A percentile compares a stretch with the other conserved stretches of the same genome.
phyloP scores from a whole-genome alignment of 257 asterid species.

The Salvia rosmarinus region DNA sequence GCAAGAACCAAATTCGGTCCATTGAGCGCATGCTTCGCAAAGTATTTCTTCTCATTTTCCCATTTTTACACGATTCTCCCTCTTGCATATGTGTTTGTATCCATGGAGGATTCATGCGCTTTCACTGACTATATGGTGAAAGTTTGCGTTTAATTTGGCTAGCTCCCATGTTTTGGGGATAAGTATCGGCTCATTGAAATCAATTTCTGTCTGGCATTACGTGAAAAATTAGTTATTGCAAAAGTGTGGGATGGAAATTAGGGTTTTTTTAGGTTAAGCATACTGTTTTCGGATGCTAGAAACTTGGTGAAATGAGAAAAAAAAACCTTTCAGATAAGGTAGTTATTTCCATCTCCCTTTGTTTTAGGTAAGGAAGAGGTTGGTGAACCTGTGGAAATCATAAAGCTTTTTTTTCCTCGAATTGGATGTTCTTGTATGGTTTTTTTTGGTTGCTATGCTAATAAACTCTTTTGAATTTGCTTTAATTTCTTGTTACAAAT shows the following conservation, averaged over 20 bases:
- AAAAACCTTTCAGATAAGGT: neutral
- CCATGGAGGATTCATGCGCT: neutral
- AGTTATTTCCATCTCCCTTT: neutral
- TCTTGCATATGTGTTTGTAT: neutral
- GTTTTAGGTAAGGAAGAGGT: neutral
- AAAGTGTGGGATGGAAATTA: neutral
- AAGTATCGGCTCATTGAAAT: slow-evolving; percentile 2
- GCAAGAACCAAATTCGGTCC: slow-evolving; percentile 90
- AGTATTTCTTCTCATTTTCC: slow-evolving; percentile 44
- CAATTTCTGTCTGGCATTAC: neutral
- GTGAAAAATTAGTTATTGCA: neutral
- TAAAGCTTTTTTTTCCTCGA: neutral
- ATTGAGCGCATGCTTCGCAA: slow-evolving; percentile 87
- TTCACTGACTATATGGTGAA: slow-evolving; percentile 12
- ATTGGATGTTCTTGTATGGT: neutral
- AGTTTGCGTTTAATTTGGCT: neutral
- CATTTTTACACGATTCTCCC: neutral
- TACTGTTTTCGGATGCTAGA: slow-evolving; percentile 27
- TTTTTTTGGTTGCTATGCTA: neutral
- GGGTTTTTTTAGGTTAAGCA: neutral
- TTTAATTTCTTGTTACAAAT: neutral
- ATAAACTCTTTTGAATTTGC: neutral
- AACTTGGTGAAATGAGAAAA: neutral
- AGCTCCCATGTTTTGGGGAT: neutral
- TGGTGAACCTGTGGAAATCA: slow-evolving; percentile 9